These are phyloP conservation scores for Conoideocrella luteorostrata DNA, from an alignment of 2,329 filamentous ascomycete species.

Conservation along the genomic window DNA sequence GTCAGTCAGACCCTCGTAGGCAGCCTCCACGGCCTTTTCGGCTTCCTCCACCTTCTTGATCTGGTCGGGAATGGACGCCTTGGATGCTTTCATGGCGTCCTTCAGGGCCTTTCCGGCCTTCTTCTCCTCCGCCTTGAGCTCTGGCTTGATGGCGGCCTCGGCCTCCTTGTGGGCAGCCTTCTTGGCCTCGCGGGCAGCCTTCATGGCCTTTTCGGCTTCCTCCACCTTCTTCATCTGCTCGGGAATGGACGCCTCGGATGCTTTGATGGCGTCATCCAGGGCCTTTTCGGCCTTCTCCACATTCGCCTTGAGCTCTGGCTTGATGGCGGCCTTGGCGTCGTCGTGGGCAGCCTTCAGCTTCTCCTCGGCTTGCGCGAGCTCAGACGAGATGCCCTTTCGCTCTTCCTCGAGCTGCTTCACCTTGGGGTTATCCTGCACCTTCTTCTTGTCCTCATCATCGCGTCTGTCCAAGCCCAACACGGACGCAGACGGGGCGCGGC, in stretches of 20 bases:
- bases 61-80: constrained; percentile 3
- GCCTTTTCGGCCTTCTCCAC: neutral
- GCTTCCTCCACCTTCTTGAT: constrained; percentile 6
- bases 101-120: neutral
- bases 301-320: neutral
- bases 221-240: constrained; percentile 5
- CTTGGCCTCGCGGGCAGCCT: neutral
- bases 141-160: neutral
- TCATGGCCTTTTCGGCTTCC: neutral
- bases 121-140: neutral
- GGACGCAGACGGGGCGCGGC: neutral
- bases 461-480: neutral
- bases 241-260: constrained; percentile 4
- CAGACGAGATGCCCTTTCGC: constrained; percentile 3
- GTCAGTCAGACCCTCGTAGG: neutral
- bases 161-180: neutral
- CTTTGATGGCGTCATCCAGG: constrained; percentile 1
- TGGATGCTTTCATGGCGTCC: constrained; percentile 1
- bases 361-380: constrained; percentile 2
- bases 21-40: neutral
- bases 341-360: neutral
- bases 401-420: constrained; percentile 5
- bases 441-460: no score
- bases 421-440: constrained; percentile 1
- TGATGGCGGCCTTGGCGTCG: neutral